phyloP scores from a whole-genome alignment of 2,329 filamentous ascomycete species.

The Cladosporium cucumerinum region DNA sequence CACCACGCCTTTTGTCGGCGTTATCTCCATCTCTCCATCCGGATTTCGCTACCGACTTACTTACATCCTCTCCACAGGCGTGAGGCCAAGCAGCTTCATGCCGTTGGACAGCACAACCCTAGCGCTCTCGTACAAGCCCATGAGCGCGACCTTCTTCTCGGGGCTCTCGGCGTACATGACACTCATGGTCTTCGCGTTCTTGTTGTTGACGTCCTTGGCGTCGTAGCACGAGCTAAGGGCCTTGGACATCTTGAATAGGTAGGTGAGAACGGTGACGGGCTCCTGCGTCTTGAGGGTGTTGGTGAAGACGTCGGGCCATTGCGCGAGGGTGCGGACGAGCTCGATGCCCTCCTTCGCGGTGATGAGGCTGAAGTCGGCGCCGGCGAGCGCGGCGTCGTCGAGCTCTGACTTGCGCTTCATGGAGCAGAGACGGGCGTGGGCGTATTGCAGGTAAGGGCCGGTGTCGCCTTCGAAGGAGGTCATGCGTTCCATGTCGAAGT shows the following conservation, averaged over 20 bases:
- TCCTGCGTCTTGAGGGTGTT: conserved; percentile 84
- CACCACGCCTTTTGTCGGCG: background rate
- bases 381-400: conserved; percentile 53
- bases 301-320: conserved; percentile 80
- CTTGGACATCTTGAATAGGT: conserved; percentile 86
- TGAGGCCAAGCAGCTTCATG: conserved; percentile 76
- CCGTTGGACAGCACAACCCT: conserved; percentile 75
- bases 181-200: conserved; percentile 52
- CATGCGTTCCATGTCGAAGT: conserved; percentile 78
- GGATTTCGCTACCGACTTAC: conserved; percentile 5
- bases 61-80: conserved; percentile 64
- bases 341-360: conserved; percentile 70
- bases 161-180: conserved; percentile 72
- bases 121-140: conserved; percentile 74
- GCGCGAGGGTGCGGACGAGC: conserved; percentile 70
- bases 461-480: conserved; percentile 82
- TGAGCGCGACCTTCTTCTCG: conserved; percentile 66
- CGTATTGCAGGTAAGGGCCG: conserved; percentile 81
- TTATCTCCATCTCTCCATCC: background rate
- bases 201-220: conserved; percentile 44
- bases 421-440: conserved; percentile 66
- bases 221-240: conserved; percentile 77
- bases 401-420: conserved; percentile 56
- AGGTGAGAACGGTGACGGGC: conserved; percentile 64
- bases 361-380: conserved; percentile 65